phyloP scores from a whole-genome alignment of 2,329 filamentous ascomycete species.

The Talaromyces sp. region DNA sequence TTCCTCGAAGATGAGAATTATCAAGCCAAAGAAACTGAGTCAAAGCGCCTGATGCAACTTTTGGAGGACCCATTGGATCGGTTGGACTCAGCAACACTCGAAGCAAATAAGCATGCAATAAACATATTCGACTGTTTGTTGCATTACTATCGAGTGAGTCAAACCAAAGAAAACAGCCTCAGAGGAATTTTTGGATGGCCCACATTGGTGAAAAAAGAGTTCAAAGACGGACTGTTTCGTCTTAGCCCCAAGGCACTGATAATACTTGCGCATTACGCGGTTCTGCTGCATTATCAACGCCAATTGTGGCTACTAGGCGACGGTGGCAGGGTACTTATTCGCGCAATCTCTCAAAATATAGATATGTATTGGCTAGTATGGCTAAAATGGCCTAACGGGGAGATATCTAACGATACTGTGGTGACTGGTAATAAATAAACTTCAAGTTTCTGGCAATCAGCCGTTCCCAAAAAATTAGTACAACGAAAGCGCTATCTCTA shows the following conservation, averaged over 20 bases:
- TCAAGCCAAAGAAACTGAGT: background rate
- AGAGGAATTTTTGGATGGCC: background rate
- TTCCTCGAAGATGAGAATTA: background rate
- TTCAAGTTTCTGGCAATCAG: background rate
- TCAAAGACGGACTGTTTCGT: background rate
- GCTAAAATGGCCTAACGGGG: background rate
- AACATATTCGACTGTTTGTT: background rate
- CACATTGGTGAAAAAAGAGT: background rate
- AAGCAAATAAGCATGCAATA: background rate
- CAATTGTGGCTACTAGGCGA: background rate
- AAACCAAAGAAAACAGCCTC: background rate
- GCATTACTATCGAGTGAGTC: background rate
- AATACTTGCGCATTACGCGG: background rate
- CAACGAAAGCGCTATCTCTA: too few species aligned
- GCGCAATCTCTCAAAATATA: background rate
- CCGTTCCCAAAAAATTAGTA: background rate
- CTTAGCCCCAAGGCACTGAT: background rate
- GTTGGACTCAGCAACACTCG: background rate
- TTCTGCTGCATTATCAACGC: background rate
- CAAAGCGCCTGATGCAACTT: background rate
- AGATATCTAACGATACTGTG: background rate
- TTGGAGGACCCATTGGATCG: background rate
- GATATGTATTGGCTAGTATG: background rate
- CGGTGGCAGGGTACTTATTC: background rate
- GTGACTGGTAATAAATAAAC: background rate